Conservation (phyloP, 2,329 filamentous ascomycete genomes). For the Zasmidium cellare region DNA sequence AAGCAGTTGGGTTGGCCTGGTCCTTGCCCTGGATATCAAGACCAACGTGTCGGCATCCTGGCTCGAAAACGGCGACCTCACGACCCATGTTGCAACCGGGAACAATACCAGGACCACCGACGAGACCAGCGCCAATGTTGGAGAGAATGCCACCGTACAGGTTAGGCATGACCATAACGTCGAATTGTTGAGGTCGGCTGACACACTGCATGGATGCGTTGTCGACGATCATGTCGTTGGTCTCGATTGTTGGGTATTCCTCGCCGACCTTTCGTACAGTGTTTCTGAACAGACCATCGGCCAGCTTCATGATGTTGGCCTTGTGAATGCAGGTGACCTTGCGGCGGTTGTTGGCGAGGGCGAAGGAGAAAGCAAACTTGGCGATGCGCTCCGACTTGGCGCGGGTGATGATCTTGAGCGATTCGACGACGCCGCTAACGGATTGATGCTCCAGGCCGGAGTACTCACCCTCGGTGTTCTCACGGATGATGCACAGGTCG, state of each 20-base stretch:
- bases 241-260: conserved; percentile 93
- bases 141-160: conserved; percentile 97
- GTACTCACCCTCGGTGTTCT: conserved; percentile 99
- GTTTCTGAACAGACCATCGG: conserved; percentile 96
- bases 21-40: conserved; percentile 99
- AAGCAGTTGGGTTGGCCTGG: conserved; percentile 95
- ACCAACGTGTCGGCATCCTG: conserved; percentile 97
- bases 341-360: conserved; percentile 96
- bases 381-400: conserved; percentile 99
- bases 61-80: conserved; percentile 97
- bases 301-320: conserved; percentile 99
- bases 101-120: conserved; percentile 94
- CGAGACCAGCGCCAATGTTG: conserved; percentile 96
- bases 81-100: conserved; percentile 99
- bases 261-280: conserved; percentile 92
- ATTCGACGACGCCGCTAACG: conserved; percentile 93
- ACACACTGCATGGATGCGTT: conserved; percentile 99
- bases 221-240: conserved; percentile 99
- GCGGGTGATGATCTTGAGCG: conserved; percentile 98
- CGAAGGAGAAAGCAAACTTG: conserved; percentile 98
- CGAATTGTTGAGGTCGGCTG: conserved; percentile 93
- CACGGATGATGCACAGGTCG: conserved; percentile 98
- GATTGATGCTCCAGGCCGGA: conserved; percentile 98
- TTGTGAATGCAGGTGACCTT: conserved; percentile 99
- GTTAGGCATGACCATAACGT: conserved; percentile 99